Percentiles rank a stretch among this genome's conserved stretches.
These are phyloP conservation scores for Podaxis sp. DNA, from an alignment of 768 basidiomycete genomes.

Conservation along the genomic window DNA sequence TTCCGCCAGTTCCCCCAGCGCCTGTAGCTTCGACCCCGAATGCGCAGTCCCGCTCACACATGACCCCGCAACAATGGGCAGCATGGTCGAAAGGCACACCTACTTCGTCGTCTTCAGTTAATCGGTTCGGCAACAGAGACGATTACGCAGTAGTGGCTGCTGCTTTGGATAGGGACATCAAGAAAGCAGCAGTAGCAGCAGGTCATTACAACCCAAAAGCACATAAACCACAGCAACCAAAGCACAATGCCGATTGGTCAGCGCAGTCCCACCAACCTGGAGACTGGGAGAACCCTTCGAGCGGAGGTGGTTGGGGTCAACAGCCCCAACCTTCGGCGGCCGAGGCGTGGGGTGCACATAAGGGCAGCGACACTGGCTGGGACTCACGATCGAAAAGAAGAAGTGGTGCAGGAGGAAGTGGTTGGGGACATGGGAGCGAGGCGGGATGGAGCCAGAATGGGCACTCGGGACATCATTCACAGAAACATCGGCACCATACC, in stretches of 20 bases:
- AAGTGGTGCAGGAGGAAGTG: neutral
- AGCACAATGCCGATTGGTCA: neutral
- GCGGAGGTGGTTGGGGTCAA: neutral
- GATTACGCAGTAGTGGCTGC: slow-evolving; percentile 12
- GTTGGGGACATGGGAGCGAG: slow-evolving; percentile 6
- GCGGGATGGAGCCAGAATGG: slow-evolving; percentile 15
- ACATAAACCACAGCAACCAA: neutral
- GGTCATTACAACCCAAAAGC: neutral
- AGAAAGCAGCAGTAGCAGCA: slow-evolving; percentile 2
- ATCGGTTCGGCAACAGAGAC: slow-evolving; percentile 9
- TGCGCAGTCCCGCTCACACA: neutral
- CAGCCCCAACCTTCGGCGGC: slow-evolving; percentile 1
- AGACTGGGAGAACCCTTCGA: neutral
- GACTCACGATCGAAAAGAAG: slow-evolving; percentile 4
- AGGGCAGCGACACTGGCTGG: neutral
- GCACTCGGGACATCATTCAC: slow-evolving; percentile 16
- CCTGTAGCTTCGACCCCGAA: neutral
- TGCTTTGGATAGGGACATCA: slow-evolving; percentile 5
- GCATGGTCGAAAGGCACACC: slow-evolving; percentile 15
- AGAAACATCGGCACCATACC: slow-evolving; percentile 15
- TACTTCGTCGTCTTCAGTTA: neutral
- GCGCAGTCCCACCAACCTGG: neutral
- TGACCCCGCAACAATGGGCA: slow-evolving; percentile 20
- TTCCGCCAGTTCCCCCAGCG: slow-evolving; percentile 10
- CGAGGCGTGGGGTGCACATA: neutral